A percentile compares a stretch with the other conserved stretches of the same genome.
Conservation (phyloP, 495 filamentous ascomycete species). For the Aspergillus indologenus region DNA sequence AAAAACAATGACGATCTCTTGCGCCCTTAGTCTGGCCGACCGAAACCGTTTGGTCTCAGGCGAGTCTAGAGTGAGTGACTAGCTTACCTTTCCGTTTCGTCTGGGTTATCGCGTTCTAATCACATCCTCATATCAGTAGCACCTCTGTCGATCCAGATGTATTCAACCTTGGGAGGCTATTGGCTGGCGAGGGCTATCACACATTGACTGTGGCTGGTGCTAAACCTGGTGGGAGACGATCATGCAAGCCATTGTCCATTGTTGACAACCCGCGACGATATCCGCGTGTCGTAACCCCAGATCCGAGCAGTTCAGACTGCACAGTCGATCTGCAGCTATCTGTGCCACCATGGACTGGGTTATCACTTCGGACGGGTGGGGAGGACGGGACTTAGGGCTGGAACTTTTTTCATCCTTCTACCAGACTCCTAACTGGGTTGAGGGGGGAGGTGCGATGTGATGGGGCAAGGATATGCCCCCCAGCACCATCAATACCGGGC, state of each 20-base stretch:
- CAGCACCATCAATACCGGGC: background rate
- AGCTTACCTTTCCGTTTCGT: background rate
- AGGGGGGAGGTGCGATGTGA: background rate
- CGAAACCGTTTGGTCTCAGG: background rate
- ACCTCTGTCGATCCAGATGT: background rate
- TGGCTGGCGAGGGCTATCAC: background rate
- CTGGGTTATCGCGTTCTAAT: background rate
- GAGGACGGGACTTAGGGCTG: background rate
- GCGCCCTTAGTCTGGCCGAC: background rate
- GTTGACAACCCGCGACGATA: constrained; percentile 1
- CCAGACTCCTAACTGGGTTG: background rate
- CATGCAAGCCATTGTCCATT: constrained; percentile 12
- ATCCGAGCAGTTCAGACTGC: constrained; percentile 6
- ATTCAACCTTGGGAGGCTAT: background rate
- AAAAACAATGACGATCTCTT: background rate
- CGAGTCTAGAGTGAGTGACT: background rate
- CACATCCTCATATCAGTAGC: background rate
- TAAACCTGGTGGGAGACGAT: background rate
- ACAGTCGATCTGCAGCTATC: constrained; percentile 16
- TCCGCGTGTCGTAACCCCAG: constrained; percentile 7
- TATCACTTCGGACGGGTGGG: background rate
- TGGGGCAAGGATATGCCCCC: background rate
- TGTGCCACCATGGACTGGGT: background rate
- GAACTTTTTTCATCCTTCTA: constrained; percentile 7
- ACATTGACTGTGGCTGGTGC: background rate